These are phyloP conservation scores for Jaminaea rosea DNA, from an alignment of 1,284 basidiomycete species.

Conservation along the genomic window DNA sequence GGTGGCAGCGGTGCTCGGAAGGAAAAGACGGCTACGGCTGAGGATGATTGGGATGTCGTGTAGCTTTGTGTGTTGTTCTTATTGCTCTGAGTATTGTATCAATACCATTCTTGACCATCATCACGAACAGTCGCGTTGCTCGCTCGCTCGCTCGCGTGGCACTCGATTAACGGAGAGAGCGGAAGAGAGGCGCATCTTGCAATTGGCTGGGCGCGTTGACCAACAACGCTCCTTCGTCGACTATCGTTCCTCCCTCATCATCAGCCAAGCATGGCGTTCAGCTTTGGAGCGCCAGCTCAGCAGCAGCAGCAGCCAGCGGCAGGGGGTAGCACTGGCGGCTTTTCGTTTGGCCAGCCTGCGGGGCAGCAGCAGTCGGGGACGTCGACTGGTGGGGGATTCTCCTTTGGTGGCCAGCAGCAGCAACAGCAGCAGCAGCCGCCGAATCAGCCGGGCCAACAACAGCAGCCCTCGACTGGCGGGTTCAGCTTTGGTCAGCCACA, in stretches of 20 bases:
- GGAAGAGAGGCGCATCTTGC: too few relatives aligned
- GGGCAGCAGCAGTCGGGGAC: constrained; percentile 9
- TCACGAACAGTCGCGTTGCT: too few relatives aligned
- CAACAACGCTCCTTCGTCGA: too few relatives aligned
- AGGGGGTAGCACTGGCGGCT: constrained; percentile 8
- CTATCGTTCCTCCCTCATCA: too few relatives aligned
- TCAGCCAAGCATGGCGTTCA: too few relatives aligned
- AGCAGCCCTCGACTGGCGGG: background rate
- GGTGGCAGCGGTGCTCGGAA: background rate
- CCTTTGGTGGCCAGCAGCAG: constrained; percentile 2
- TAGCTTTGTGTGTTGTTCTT: background rate
- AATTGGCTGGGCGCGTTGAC: too few relatives aligned
- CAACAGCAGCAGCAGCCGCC: background rate
- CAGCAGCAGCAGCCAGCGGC: constrained; percentile 24
- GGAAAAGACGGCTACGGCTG: background rate
- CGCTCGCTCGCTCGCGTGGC: too few relatives aligned
- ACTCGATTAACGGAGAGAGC: too few relatives aligned
- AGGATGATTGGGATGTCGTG: background rate
- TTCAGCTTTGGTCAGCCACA: constrained; percentile 3
- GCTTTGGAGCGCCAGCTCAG: constrained; percentile 3
- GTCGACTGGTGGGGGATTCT: background rate
- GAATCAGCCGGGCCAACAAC: background rate
- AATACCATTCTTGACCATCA: too few relatives aligned
- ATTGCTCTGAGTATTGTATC: too few relatives aligned
- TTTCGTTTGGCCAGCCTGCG: constrained; percentile 25